Evolutionary conservation across 306 rosid species (phyloP).

Genomic region (Betula pendula): DNA sequence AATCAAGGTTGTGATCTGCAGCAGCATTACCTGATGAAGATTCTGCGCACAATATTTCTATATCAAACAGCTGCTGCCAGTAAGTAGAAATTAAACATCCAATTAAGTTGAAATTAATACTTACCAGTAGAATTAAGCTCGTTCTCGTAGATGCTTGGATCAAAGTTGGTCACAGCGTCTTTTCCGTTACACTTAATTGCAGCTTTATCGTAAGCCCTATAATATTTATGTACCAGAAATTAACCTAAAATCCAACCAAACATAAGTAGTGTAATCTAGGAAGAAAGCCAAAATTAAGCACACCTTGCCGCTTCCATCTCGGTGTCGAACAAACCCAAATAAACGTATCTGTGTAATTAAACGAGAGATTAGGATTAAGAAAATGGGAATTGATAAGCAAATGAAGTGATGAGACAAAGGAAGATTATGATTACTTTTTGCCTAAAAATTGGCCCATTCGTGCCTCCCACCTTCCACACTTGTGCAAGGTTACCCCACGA

Average conservation of each 20-base stretch:
- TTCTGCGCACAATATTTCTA: slow-evolving; percentile 35
- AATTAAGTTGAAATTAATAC: not conserved
- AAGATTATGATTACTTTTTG: slow-evolving; percentile 64
- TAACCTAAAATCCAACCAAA: slow-evolving; percentile 34
- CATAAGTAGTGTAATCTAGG: slow-evolving; percentile 7
- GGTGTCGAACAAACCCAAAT: slow-evolving; percentile 91
- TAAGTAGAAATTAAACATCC: not conserved
- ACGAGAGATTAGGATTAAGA: slow-evolving; percentile 27
- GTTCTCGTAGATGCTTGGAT: slow-evolving; percentile 80
- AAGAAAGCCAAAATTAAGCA: slow-evolving; percentile 1
- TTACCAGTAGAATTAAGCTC: slow-evolving; percentile 79
- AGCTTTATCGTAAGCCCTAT: slow-evolving; percentile 97
- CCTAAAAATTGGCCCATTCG: slow-evolving; percentile 98
- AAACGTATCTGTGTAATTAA: slow-evolving; percentile 68
- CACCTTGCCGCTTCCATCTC: slow-evolving; percentile 98
- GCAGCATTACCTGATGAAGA: slow-evolving; percentile 35
- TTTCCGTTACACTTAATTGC: slow-evolving; percentile 97
- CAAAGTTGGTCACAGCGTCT: slow-evolving; percentile 97
- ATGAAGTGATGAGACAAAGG: not conserved
- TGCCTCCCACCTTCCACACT: slow-evolving; percentile 99
- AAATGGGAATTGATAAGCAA: slow-evolving; percentile 10
- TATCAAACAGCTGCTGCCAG: not conserved
- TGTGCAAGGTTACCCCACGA: slow-evolving; percentile 98
- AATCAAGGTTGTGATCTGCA: slow-evolving; percentile 60
- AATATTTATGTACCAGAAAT: slow-evolving; percentile 17